Evolutionary conservation across 768 basidiomycete genomes (phyloP).

Genomic region (Phallus indusiatus): DNA sequence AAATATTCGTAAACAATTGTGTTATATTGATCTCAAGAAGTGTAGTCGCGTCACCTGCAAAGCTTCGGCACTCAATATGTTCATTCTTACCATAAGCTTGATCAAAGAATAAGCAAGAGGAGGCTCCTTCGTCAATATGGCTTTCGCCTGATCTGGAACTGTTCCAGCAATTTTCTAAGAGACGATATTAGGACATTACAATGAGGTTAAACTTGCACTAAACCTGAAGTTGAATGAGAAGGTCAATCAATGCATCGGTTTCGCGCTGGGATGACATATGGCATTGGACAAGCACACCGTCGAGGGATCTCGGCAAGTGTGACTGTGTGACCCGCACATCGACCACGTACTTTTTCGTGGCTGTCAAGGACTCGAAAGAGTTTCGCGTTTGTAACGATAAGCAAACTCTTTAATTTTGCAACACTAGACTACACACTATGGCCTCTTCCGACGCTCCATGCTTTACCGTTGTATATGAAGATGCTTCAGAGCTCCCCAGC

Average conservation of each 20-base stretch:
- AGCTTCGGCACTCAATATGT: constrained; percentile 5
- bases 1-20: neutral
- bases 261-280: constrained; percentile 1
- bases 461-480: constrained; percentile 73
- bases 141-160: constrained; percentile 9
- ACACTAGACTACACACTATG: constrained; percentile 14
- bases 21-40: neutral
- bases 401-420: no score
- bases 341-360: constrained; percentile 3
- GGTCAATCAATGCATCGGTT: constrained; percentile 9
- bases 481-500: constrained; percentile 64
- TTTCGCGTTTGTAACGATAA: no score
- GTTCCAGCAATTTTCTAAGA: constrained; percentile 9
- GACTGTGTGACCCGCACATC: neutral
- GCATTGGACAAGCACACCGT: neutral
- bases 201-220: neutral
- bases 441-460: constrained; percentile 50
- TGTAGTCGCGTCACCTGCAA: neutral
- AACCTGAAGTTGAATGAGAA: constrained; percentile 6
- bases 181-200: neutral
- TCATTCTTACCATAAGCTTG: constrained; percentile 8
- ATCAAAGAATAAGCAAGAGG: constrained; percentile 3
- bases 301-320: neutral
- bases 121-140: neutral
- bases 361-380: no score